phyloP scores from a whole-genome alignment of 2,329 filamentous ascomycete species.

The Eutypa lata region DNA sequence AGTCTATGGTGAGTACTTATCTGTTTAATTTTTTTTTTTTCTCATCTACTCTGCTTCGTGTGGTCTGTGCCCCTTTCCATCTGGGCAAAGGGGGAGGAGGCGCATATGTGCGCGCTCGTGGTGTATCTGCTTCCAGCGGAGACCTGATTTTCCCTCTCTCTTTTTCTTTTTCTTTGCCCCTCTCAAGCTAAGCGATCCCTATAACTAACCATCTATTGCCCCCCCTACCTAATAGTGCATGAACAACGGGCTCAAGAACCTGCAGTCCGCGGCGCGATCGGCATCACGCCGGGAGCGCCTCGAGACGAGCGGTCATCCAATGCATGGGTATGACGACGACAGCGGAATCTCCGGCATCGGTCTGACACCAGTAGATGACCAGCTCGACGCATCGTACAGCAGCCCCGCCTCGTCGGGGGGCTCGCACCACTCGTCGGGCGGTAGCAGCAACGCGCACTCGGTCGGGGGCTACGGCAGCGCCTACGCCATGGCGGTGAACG shows the following conservation, averaged over 20 bases:
- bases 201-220: not conserved
- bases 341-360: constrained; percentile 64
- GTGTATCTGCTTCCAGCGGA: too few species aligned
- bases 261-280: constrained; percentile 66
- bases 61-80: too few species aligned
- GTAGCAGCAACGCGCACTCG: constrained; percentile 7
- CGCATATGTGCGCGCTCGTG: too few species aligned
- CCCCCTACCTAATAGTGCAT: constrained; percentile 58
- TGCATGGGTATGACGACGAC: constrained; percentile 62
- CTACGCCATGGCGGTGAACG: constrained; percentile 24
- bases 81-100: too few species aligned
- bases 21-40: not conserved
- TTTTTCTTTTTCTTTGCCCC: not conserved
- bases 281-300: constrained; percentile 63
- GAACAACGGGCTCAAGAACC: constrained; percentile 78
- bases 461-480: constrained; percentile 31
- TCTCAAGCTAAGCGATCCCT: constrained; percentile 1
- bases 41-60: not conserved
- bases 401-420: constrained; percentile 47
- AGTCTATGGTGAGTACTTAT: constrained; percentile 51
- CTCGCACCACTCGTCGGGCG: constrained; percentile 30
- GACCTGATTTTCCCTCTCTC: too few species aligned
- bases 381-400: constrained; percentile 53
- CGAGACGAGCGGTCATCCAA: constrained; percentile 40
- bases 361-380: constrained; percentile 56